Percentiles rank a stretch among this genome's conserved stretches.
These are phyloP conservation scores for Xanthoceras sorbifolium DNA, from an alignment of 345 rosid species.

Conservation along the genomic window DNA sequence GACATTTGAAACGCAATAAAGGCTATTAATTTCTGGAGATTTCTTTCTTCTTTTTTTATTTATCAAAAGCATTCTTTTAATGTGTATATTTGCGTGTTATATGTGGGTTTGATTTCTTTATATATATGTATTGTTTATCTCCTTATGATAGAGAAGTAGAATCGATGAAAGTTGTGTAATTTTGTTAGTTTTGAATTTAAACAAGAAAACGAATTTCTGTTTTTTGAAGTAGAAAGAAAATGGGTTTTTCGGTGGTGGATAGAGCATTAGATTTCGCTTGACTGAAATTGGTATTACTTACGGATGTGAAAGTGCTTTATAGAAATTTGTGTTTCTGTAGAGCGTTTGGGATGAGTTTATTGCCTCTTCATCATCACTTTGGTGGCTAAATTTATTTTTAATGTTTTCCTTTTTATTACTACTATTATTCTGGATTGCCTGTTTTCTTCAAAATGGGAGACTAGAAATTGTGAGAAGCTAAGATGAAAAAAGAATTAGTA, in stretches of 20 bases:
- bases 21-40: neutral
- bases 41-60: too few relatives aligned
- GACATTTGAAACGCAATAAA: neutral
- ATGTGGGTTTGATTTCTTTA: neutral
- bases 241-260: neutral
- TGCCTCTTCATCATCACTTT: neutral
- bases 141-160: slow-evolving; percentile 4
- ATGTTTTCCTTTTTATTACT: too few relatives aligned
- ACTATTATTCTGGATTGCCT: neutral
- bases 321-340: neutral
- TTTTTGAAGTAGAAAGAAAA: neutral
- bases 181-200: neutral
- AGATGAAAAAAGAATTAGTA: neutral
- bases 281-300: neutral
- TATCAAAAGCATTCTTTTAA: neutral
- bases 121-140: too few relatives aligned
- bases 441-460: too few relatives aligned
- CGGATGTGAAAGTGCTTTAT: neutral
- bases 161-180: neutral
- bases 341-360: neutral
- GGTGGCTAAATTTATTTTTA: neutral
- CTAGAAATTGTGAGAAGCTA: too few relatives aligned
- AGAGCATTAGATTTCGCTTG: neutral
- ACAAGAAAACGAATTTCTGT: neutral
- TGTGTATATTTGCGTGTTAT: too few relatives aligned